Percentiles rank a stretch among this genome's conserved stretches.
Evolutionary conservation across 805 yeast species (phyloP).

Genomic region (Kockiozyma suomiensis): DNA sequence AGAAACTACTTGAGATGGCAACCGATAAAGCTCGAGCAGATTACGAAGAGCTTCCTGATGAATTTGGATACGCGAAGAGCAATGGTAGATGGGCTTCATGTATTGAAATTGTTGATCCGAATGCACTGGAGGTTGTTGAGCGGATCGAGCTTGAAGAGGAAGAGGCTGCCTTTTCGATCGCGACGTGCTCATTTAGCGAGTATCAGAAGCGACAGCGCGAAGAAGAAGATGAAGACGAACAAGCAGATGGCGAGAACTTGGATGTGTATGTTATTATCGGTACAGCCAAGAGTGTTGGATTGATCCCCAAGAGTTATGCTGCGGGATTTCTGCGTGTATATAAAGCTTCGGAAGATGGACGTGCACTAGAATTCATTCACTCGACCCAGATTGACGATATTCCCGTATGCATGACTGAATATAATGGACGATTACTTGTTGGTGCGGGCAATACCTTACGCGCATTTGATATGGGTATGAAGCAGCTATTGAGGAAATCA

Average conservation of each 20-base stretch:
- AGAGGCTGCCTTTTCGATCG: conserved; percentile 50
- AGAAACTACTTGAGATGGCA: conserved; percentile 19
- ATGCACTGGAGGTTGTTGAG: conserved; percentile 51
- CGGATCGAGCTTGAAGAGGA: conserved; percentile 50
- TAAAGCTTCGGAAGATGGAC: conserved; percentile 41
- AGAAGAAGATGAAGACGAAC: conserved; percentile 18
- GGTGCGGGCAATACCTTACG: conserved; percentile 59
- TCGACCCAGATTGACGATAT: conserved; percentile 56
- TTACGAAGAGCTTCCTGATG: conserved; percentile 45
- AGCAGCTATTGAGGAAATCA: conserved; percentile 73
- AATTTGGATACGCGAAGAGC: conserved; percentile 48
- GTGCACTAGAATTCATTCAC: conserved; percentile 57
- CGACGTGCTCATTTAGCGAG: conserved; percentile 41
- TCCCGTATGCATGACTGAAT: conserved; percentile 54
- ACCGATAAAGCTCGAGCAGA: conserved; percentile 26
- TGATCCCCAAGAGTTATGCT: conserved; percentile 33
- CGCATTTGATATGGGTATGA: conserved; percentile 72
- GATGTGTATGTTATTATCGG: conserved; percentile 38
- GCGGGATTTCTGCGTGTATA: conserved; percentile 41
- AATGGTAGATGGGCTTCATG: conserved; percentile 54
- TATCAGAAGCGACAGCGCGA: conserved; percentile 7
- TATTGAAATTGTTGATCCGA: conserved; percentile 50
- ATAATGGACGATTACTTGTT: conserved; percentile 62
- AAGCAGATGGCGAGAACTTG: conserved; percentile 24
- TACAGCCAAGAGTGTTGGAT: conserved; percentile 37